These are phyloP conservation scores for Nakaseomyces uthaithaninus DNA, from an alignment of 1,139 yeast species.

Conservation along the genomic window DNA sequence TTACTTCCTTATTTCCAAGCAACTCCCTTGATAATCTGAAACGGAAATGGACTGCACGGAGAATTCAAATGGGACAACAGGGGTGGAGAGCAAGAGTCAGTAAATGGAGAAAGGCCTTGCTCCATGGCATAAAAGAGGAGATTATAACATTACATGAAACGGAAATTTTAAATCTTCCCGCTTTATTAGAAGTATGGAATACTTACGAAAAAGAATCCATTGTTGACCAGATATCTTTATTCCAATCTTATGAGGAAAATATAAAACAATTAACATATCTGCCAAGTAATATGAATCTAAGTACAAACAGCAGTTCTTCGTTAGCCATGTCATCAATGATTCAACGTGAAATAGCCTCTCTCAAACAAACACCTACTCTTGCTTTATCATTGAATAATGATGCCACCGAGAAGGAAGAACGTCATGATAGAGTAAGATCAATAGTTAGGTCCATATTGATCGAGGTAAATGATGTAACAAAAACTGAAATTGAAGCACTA, in stretches of 20 bases:
- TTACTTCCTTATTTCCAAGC: constrained; percentile 27
- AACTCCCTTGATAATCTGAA: constrained; percentile 28
- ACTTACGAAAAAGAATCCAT: constrained; percentile 17
- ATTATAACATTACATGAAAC: constrained; percentile 27
- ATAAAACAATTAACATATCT: constrained; percentile 23
- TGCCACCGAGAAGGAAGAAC: constrained; percentile 6
- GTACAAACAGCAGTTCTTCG: constrained; percentile 14
- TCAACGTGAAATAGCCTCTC: constrained; percentile 26
- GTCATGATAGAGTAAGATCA: constrained; percentile 24
- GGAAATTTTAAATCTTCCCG: constrained; percentile 25
- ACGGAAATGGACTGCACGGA: constrained; percentile 29
- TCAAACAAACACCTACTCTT: constrained; percentile 23
- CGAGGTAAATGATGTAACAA: constrained; percentile 20
- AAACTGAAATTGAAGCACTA: constrained; percentile 21
- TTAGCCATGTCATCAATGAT: constrained; percentile 32
- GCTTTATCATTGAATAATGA: not conserved
- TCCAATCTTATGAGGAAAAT: constrained; percentile 24
- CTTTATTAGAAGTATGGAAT: constrained; percentile 26
- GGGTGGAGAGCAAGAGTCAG: constrained; percentile 30
- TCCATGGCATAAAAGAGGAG: constrained; percentile 27
- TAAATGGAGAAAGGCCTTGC: constrained; percentile 29
- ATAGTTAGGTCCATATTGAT: constrained; percentile 27
- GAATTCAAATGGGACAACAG: constrained; percentile 29
- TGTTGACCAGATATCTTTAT: constrained; percentile 18
- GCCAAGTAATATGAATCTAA: constrained; percentile 9